phyloP scores from a whole-genome alignment of 202 grass and related monocot genomes.

The Schoenoplectus tabernaemontani region DNA sequence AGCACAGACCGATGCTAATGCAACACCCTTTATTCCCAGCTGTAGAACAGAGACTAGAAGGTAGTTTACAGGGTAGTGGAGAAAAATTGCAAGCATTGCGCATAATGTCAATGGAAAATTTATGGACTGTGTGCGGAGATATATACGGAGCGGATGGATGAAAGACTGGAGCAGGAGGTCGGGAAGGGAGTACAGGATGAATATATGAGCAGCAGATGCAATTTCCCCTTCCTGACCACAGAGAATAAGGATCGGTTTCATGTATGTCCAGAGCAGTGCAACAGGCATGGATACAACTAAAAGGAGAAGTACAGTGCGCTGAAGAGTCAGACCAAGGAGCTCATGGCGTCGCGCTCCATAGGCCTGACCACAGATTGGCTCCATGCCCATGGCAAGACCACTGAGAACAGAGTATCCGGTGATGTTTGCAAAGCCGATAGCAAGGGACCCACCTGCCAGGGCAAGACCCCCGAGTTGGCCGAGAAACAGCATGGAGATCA shows the following conservation, averaged over 20 bases:
- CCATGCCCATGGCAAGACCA: conserved; percentile 88
- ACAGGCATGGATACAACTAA: conserved; percentile 49
- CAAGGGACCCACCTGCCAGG: conserved; percentile 80
- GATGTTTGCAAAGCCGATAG: conserved; percentile 96
- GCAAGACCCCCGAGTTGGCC: conserved; percentile 63
- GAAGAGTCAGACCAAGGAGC: conserved; percentile 60
- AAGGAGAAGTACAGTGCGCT: conserved; percentile 64
- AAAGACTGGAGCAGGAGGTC: conserved; percentile 74
- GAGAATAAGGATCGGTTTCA: conserved; percentile 66
- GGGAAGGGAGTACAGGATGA: conserved; percentile 62
- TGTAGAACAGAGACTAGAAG: conserved; percentile 54
- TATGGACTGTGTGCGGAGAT: conserved; percentile 78
- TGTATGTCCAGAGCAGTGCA: conserved; percentile 51
- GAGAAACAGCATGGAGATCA: conserved; percentile 97
- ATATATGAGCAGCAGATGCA: conserved; percentile 45
- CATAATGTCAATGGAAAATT: conserved; percentile 65
- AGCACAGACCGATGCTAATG: conserved; percentile 61
- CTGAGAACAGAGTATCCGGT: conserved; percentile 84
- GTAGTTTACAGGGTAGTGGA: conserved; percentile 85
- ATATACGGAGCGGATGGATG: conserved; percentile 76
- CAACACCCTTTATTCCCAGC: conserved; percentile 56
- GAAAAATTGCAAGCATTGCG: conserved; percentile 49
- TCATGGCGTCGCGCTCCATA: conserved; percentile 46
- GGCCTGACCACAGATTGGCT: conserved; percentile 89
- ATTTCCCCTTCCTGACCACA: conserved; percentile 63